phyloP scores from a whole-genome alignment of 768 basidiomycete genomes.

The Lactarius vividus region DNA sequence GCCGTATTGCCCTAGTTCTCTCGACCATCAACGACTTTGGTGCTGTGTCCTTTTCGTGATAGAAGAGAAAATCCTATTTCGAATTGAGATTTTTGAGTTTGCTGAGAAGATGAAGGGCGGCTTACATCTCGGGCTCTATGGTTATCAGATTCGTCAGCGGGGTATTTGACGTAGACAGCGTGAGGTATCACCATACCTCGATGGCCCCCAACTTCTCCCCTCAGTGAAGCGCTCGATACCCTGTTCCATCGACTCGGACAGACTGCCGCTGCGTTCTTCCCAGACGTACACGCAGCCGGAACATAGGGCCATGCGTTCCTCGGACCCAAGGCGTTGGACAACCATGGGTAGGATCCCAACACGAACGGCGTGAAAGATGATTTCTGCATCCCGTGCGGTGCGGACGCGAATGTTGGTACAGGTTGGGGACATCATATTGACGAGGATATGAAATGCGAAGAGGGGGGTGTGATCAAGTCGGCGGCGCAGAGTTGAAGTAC shows the following conservation, averaged over 20 bases:
- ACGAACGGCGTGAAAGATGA: constrained; percentile 41
- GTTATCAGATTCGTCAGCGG: neutral
- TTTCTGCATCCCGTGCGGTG: constrained; percentile 38
- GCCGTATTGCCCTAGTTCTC: constrained; percentile 31
- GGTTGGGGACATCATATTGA: constrained; percentile 37
- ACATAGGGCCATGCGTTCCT: constrained; percentile 37
- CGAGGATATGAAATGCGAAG: constrained; percentile 15
- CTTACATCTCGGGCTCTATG: constrained; percentile 25
- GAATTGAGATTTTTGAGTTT: neutral
- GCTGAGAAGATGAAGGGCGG: neutral
- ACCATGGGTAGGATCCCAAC: constrained; percentile 38
- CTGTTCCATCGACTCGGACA: constrained; percentile 36
- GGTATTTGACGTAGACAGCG: neutral
- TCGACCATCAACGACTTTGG: constrained; percentile 31
- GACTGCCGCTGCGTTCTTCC: constrained; percentile 38
- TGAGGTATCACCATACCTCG: constrained; percentile 32
- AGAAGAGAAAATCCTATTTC: constrained; percentile 40
- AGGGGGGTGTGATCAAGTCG: constrained; percentile 19
- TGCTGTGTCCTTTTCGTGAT: constrained; percentile 39
- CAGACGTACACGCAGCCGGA: constrained; percentile 41
- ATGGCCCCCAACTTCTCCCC: constrained; percentile 40
- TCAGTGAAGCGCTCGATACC: constrained; percentile 41
- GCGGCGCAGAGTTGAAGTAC: constrained; percentile 22
- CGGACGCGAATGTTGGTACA: constrained; percentile 38
- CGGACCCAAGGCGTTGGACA: constrained; percentile 39